Conservation (phyloP, 176 grass and related monocot species). For the Saccharum officinarum region DNA sequence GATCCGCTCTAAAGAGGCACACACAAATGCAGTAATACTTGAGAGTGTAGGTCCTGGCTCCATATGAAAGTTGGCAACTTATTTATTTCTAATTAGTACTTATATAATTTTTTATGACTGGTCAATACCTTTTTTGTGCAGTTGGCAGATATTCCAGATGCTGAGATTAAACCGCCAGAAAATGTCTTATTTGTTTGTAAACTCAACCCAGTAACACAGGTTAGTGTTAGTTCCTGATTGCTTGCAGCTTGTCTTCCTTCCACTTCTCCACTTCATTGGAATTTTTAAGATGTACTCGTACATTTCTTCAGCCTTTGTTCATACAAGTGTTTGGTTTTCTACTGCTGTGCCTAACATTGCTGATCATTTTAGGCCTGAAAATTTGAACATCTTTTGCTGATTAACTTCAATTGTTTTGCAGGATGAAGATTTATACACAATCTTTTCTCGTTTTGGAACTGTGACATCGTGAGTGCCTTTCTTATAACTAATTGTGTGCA, state of each 20-base stretch:
- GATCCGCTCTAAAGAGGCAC: conserved; percentile 84
- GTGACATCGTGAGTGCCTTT: conserved; percentile 81
- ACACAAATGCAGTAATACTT: conserved; percentile 93
- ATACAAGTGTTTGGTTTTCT: neutral
- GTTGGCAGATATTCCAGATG: conserved; percentile 97
- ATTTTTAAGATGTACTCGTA: neutral
- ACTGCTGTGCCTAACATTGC: neutral
- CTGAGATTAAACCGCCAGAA: conserved; percentile 85
- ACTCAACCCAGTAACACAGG: conserved; percentile 93
- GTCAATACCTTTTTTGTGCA: conserved; percentile 41
- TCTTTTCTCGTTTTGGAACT: conserved; percentile 93
- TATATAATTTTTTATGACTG: neutral
- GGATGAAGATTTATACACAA: conserved; percentile 97
- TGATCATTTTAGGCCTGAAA: neutral
- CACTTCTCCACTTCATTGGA: neutral
- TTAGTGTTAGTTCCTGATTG: conserved; percentile 41
- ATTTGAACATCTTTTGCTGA: conserved; percentile 3
- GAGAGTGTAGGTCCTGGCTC: conserved; percentile 68
- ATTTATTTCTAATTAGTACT: neutral
- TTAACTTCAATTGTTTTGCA: conserved; percentile 31
- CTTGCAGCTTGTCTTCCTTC: neutral
- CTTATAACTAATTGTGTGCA: conserved; percentile 17
- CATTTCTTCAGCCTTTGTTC: neutral
- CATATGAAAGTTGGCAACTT: conserved; percentile 11
- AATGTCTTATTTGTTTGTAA: conserved; percentile 98